These are phyloP conservation scores for Coniella vitis DNA, from an alignment of 2,329 filamentous ascomycete genomes.

Conservation along the genomic window DNA sequence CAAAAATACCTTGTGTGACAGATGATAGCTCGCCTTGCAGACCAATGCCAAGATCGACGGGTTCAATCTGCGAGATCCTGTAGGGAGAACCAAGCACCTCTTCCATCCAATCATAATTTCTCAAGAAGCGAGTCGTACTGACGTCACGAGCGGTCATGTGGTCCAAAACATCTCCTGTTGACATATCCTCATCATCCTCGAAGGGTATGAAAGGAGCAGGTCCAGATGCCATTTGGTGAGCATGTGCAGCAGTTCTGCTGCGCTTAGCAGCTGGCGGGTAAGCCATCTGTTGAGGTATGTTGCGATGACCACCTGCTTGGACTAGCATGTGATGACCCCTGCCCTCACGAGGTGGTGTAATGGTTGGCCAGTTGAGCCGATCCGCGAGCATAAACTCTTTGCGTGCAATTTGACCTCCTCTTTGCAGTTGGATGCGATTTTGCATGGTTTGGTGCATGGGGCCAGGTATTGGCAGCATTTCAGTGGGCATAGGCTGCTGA, in stretches of 20 bases:
- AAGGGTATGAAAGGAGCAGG: constrained; percentile 30
- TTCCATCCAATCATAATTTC: constrained; percentile 99
- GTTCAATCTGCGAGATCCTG: constrained; percentile 74
- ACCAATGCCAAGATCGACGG: constrained; percentile 80
- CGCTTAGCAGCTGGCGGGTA: constrained; percentile 56
- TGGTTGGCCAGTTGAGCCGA: constrained; percentile 80
- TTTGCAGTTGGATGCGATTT: constrained; percentile 58
- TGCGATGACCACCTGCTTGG: constrained; percentile 35
- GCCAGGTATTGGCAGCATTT: constrained; percentile 57
- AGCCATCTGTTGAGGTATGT: constrained; percentile 54
- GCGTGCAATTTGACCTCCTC: constrained; percentile 72
- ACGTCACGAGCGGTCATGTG: constrained; percentile 84
- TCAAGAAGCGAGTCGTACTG: constrained; percentile 77
- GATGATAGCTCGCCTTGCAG: constrained; percentile 73
- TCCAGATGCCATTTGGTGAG: constrained; percentile 26
- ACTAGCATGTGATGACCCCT: constrained; percentile 46
- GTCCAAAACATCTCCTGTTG: constrained; percentile 83
- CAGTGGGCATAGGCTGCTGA: constrained; percentile 63
- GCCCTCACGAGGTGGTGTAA: constrained; percentile 58
- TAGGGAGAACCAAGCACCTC: constrained; percentile 91
- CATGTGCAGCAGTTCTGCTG: constrained; percentile 37
- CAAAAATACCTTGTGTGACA: constrained; percentile 80
- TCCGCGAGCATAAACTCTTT: constrained; percentile 96
- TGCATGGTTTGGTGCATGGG: constrained; percentile 55
- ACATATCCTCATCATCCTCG: constrained; percentile 87